Base-by-base conservation (phyloP, 805 yeast genomes). In the Yamadazyma endophytica region DNA sequence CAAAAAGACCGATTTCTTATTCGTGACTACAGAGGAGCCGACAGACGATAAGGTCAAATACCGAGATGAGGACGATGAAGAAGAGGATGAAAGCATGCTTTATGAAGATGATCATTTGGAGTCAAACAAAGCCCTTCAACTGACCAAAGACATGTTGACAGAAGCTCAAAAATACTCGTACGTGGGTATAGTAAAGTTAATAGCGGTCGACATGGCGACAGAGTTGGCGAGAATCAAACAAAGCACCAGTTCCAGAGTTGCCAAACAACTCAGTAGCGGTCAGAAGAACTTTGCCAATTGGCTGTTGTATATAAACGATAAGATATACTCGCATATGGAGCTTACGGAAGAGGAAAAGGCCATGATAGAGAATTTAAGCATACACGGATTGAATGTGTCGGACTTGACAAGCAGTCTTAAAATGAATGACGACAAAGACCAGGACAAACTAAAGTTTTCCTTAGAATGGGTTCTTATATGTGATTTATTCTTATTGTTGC, bases 401-500 rank as follows among this genome's bases (percentile, higher is more conserved):
- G 97, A 90, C 58, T 67, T 92, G 29, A 68, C 83, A 2, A 71
- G 71, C 11, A 75, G 83, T 26, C 62, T 90, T 33, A 33, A 35
- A 12, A 31, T 32, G 20, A 23, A 29, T 3, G 29, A 34, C 14
- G 17, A 17, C 12, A 14, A 29, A 5, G 15, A 19, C 9, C 33
- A 33, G 3, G 32, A 35, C 33, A n/a, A n/a, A n/a, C n/a, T n/a
- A n/a, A n/a, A n/a, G n/a, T n/a, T n/a, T n/a, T 96, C 89, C 47
- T 73, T 92, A 14, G 76, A 89, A 18, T 94, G 98, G 98, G 89
- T 96, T 0, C 73, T 90, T 9, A 64, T 92, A 5, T 94, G 98
- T 59, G 98, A 92, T 53, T 60, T 92, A 28, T 90, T 90, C 50
- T 64, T 92, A 24, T 69, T 85, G 7, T 63, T 90, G 2, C 60